Evolutionary conservation across 208 protist genomes (phyloP).

Genomic region (Porcisia hertigi): DNA sequence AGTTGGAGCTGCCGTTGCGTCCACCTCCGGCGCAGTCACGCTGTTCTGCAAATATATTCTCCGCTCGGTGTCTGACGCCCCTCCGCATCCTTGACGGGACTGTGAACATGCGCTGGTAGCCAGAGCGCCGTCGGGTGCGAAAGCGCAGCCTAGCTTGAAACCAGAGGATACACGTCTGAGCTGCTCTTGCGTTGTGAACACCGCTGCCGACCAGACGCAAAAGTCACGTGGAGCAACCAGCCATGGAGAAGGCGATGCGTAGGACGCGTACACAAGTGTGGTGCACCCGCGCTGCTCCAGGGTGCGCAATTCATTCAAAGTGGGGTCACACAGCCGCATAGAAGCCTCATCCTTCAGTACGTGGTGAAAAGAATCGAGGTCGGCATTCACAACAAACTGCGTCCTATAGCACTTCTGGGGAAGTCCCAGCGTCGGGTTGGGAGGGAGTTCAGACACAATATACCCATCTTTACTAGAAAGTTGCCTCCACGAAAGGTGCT

Average conservation of each 20-base stretch:
- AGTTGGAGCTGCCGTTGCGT: neutral
- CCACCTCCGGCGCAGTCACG: conserved; percentile 4
- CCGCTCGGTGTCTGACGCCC: neutral
- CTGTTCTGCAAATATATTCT: conserved; percentile 38
- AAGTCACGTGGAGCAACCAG: conserved; percentile 54
- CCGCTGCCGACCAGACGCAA: conserved; percentile 23
- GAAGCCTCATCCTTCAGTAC: conserved; percentile 14
- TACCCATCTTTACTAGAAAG: conserved; percentile 13
- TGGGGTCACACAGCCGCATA: conserved; percentile 26
- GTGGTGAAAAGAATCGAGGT: conserved; percentile 19
- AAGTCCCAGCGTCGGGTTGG: conserved; percentile 7
- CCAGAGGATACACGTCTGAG: conserved; percentile 5
- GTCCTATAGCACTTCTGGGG: conserved; percentile 37
- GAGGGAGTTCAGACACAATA: conserved; percentile 11
- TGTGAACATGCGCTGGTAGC: too few relatives aligned
- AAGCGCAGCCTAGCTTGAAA: neutral
- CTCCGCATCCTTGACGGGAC: neutral
- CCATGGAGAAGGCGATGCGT: conserved; percentile 36
- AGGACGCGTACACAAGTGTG: conserved; percentile 41
- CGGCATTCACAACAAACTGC: conserved; percentile 17
- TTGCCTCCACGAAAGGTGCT: conserved; percentile 9
- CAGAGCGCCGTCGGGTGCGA: neutral
- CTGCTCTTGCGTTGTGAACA: conserved; percentile 12
- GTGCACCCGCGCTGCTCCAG: conserved; percentile 14
- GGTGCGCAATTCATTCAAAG: conserved; percentile 28